phyloP scores from a whole-genome alignment of 2,329 filamentous ascomycete species.

The Calonectria pseudoreteaudii region DNA sequence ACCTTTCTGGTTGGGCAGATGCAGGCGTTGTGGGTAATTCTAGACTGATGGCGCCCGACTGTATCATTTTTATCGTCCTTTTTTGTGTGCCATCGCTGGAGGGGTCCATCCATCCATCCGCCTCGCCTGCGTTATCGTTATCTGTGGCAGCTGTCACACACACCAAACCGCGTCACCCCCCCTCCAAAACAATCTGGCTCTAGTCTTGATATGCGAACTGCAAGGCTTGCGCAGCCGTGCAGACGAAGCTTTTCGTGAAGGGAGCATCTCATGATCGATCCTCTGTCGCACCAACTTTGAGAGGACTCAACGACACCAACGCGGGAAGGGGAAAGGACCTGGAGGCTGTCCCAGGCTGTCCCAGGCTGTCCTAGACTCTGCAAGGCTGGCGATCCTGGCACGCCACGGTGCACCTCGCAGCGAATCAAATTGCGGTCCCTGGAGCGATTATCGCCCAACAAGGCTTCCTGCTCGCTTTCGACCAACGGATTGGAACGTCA shows the following conservation, averaged over 20 bases:
- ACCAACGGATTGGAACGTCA: neutral
- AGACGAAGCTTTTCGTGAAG: neutral
- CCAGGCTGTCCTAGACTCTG: too few species aligned
- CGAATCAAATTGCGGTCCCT: neutral
- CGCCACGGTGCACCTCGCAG: neutral
- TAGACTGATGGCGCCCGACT: neutral
- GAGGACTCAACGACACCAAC: neutral
- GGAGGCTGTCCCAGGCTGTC: too few species aligned
- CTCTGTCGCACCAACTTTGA: neutral
- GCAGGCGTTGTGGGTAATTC: neutral
- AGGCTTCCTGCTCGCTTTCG: neutral
- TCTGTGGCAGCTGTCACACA: constrained; percentile 4
- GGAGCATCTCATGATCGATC: neutral
- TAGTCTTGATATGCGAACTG: neutral
- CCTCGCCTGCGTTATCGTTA: neutral
- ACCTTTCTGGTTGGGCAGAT: neutral
- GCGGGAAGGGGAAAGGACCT: neutral
- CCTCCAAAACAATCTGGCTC: neutral
- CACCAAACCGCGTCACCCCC: constrained; percentile 16
- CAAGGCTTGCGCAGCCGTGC: neutral
- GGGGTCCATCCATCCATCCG: neutral
- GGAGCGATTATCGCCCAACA: neutral
- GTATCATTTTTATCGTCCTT: neutral
- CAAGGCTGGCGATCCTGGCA: neutral
- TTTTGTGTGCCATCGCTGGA: neutral